Evolutionary conservation across 2,329 filamentous ascomycete species (phyloP).

Genomic region (Pseudogymnoascus sp.): DNA sequence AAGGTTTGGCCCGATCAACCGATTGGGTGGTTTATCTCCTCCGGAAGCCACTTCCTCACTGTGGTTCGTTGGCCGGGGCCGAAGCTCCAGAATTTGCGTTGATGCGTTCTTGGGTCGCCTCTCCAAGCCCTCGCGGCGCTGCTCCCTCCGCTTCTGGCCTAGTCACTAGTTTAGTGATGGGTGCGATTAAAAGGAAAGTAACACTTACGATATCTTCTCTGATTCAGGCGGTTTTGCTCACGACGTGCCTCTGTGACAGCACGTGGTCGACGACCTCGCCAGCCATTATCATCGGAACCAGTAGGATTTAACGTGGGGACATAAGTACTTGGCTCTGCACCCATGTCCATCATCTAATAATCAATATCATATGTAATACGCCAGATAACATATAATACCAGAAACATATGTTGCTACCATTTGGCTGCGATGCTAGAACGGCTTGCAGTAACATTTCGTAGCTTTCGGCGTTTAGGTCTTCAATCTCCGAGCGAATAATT

Average conservation of each 20-base stretch:
- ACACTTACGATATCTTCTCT: conserved; percentile 30
- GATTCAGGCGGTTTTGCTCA: conserved; percentile 31
- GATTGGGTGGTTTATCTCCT: neutral
- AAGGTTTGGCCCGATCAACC: neutral
- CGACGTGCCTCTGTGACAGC: conserved; percentile 31
- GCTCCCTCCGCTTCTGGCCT: conserved; percentile 18
- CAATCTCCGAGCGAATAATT: neutral
- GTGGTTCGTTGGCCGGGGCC: neutral
- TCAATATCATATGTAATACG: neutral
- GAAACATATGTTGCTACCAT: neutral
- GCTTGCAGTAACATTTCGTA: neutral
- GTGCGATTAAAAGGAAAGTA: neutral
- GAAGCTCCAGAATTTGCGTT: neutral
- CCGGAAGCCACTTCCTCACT: neutral
- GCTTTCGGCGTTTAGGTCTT: neutral
- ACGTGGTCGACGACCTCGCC: conserved; percentile 21
- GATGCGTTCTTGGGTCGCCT: neutral
- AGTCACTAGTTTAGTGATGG: neutral
- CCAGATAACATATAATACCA: neutral
- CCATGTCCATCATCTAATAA: neutral
- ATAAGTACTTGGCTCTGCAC: neutral
- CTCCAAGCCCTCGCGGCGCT: neutral
- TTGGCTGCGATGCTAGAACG: neutral
- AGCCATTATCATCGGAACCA: neutral
- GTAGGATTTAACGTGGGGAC: neutral